Conservation (phyloP, 768 basidiomycete species). For the Leccinum olivaceopallidum region DNA sequence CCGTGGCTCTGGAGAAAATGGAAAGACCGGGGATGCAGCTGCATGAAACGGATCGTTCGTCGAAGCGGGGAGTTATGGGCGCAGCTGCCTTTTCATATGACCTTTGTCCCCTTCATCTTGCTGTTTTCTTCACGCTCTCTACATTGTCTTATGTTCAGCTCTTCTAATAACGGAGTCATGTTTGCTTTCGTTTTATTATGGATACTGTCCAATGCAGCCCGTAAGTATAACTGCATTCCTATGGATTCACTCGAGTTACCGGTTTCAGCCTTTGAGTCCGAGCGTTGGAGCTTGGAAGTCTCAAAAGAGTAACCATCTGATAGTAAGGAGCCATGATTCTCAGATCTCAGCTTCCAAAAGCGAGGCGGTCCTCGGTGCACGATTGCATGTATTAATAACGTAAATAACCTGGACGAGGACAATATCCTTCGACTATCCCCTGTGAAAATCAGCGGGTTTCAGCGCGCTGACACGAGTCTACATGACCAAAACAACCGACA, state of each 20-base stretch:
- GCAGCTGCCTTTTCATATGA: constrained; percentile 18
- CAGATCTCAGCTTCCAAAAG: background rate
- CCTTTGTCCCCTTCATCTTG: constrained; percentile 11
- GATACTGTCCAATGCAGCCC: constrained; percentile 15
- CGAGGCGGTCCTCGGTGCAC: background rate
- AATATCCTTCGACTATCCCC: too few species aligned
- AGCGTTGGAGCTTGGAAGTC: background rate
- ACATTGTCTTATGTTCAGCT: constrained; percentile 13
- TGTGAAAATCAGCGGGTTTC: too few species aligned
- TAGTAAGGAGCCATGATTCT: too few species aligned
- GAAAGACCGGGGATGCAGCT: constrained; percentile 24
- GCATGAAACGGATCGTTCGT: constrained; percentile 24
- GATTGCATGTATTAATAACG: too few species aligned
- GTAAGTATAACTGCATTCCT: constrained; percentile 9
- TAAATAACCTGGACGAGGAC: too few species aligned
- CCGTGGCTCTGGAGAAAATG: constrained; percentile 30
- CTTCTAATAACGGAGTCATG: constrained; percentile 23
- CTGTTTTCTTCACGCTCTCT: constrained; percentile 11
- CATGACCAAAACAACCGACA: too few species aligned
- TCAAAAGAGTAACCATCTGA: background rate
- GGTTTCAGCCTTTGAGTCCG: background rate
- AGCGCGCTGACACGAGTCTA: too few species aligned
- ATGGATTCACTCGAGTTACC: constrained; percentile 11
- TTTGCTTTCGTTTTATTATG: constrained; percentile 26
- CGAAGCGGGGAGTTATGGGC: constrained; percentile 21